Evolutionary conservation across 1,284 basidiomycete species (phyloP), one percentile per base, ranked within the genome.

Genomic region (Trametes pubescens): DNA sequence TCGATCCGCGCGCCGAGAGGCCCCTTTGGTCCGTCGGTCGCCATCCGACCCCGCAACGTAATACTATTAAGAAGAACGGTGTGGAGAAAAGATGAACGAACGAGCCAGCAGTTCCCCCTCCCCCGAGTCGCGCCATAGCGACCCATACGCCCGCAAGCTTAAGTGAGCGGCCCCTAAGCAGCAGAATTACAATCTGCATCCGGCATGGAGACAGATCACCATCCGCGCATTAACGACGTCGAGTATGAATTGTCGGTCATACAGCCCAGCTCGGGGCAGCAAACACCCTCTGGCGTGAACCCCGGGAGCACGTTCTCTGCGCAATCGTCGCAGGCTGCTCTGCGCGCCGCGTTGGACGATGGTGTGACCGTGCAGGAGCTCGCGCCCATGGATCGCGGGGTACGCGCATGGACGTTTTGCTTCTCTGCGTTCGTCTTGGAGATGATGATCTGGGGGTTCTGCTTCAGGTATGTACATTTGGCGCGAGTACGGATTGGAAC

Each of bases 391-490:
- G 67, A 68, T 22, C 51, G 55, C 6, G 67, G 67, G 18, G 38
- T 65, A 13, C 56, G 59, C 10, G 67, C 67, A 29, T 68, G 67
- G 67, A 62, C 64, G 40, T 68, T 68, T 47, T 65, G 66, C 48
- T 61, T 56, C 43, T 65, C 54, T 13, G 61, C 61, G 18, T 68
- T 68, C 32, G 22, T 68, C 34, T 71, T 81, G 11, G 77, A 80
- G 60, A 75, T 74, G 22, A 69, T 81, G 54, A 73, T 81, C 24
- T 81, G 79, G 80, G 77, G 79, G 1, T 65, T 68, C 21, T 66
- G 63, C 53, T 69, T 69, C 52, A 69, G 67, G 67, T 64, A 48
- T 16, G 46, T 49, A 4, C n/a, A 2, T 16, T 10, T 24, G 8
- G 3, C 3, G 7, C 3, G 37, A 40, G 13, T 29, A 14, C 8